Evolutionary conservation across 1,284 basidiomycete species (phyloP), one percentile per base, ranked within the genome.

Genomic region (Microbotryum silenes-acaulis): DNA sequence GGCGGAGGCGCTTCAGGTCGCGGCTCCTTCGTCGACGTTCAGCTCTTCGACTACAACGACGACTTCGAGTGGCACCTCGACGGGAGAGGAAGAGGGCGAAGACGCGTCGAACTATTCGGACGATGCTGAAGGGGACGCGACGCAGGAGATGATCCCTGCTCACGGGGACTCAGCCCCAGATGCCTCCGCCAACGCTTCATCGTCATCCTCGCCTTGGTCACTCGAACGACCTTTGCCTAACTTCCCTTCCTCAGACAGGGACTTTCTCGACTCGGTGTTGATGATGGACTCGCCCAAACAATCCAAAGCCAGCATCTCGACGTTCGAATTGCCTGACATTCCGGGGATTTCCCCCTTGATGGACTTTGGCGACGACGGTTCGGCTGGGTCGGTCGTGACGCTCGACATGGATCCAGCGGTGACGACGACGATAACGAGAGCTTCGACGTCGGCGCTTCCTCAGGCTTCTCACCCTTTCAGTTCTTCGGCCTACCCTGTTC

Each of bases 291-390:
- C 37, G 16, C 37, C 37, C 14, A 12, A 42, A 42, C 37, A 42
- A 16, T 42, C 37, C 3, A 42, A 16, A 42, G 37, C 16, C 37
- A 18, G 37, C 16, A 42, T 18, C 16, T 59, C 59, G 20, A 56
- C 62, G 54, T 68, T 60, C 57, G 63, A 64, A 10, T 57, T 69
- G 6, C 67, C 67, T n/a, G 67, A 69, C 51, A 62, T 69, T 27
- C 59, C 58, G 7, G 61, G 60, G 21, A 65, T 51, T 12, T 67
- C 65, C 20, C 67, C 67, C 9, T 69, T 69, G 62, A 29, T 69
- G 25, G 64, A 62, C 25, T 69, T 69, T 51, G 61, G 57, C 12
- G 61, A 67, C 46, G 65, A 62, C 23, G 59, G 59, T 20, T 42
- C 52, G 7, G 60, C 61, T 8, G 37, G 31, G 1, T 60, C 58